Base-by-base conservation (phyloP, 352 stramenopile species). In the Blastocystis sp. region DNA sequence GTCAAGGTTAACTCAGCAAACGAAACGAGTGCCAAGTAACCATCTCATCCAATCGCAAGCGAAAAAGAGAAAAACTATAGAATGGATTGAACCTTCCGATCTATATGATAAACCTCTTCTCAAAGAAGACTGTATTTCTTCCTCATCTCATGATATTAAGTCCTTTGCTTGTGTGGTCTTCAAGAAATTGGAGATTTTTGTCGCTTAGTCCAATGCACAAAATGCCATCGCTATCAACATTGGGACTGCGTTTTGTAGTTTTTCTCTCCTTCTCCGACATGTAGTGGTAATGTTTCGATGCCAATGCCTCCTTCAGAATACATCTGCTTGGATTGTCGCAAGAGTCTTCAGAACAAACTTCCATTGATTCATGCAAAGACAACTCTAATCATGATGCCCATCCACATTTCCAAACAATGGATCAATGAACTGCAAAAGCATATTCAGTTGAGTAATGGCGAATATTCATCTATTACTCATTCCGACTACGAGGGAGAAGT, bases 391-490 rank as follows among this genome's bases (percentile, higher is more conserved):
- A 43, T 84, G 45, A 84, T 53, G 54, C 73, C 73, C 6, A 34
- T 26, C 3, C 73, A 66, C 26, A 84, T 84, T 53, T 84, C 43
- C n/a, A 68, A 47, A 15, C 73, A 84, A 45, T 84, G 73, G 73
- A 50, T 84, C 15, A 26, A 66, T 1, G 73, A 84, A 23, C 73
- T 84, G 53, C 50, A 61, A 18, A 84, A 84, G 41, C 73, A 84
- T 53, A 9, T 84, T 11, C 15, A 20, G 23, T 34, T 34, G 29
- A 1, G 29, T 34, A 34, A 34, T 34, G 29, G 29, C 1, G 5
- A 20, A 3, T 9, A 5, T n/a, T 45, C 6, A 34, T 7, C 26
- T 15, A 55, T 66, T 18, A n/a, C 7, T 53, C 66, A 77, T 26
- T n/a, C 50, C 1, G 62, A 73, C 62, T 34, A 45, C 29, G 47